These are phyloP conservation scores for Porphyrellus cyaneotinctus DNA, from an alignment of 768 basidiomycete species.

Conservation along the genomic window DNA sequence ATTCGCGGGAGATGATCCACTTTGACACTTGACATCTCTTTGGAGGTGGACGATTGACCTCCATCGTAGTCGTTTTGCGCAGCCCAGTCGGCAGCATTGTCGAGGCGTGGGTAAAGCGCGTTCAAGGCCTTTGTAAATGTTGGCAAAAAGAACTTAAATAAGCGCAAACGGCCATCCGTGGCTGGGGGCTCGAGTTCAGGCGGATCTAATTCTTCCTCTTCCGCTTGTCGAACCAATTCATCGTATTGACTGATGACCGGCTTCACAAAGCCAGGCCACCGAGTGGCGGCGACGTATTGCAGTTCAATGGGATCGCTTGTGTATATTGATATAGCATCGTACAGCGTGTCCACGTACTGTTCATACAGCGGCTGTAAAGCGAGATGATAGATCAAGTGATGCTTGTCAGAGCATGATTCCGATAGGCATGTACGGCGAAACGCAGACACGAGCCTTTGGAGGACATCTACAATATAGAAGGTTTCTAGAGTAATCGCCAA, in stretches of 20 bases:
- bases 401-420: constrained; percentile 1
- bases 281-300: constrained; percentile 69
- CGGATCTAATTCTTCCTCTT: constrained; percentile 22
- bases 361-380: constrained; percentile 54
- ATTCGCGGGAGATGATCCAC: constrained; percentile 52
- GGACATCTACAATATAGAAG: constrained; percentile 26
- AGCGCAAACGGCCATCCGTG: constrained; percentile 63
- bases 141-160: constrained; percentile 58
- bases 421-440: constrained; percentile 27
- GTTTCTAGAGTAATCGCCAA: no score
- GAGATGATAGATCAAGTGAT: constrained; percentile 45
- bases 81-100: constrained; percentile 64
- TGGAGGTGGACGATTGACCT: no score
- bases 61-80: constrained; percentile 46
- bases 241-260: constrained; percentile 56
- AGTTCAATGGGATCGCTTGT: constrained; percentile 66
- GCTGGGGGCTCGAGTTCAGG: constrained; percentile 37
- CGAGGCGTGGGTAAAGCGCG: constrained; percentile 61
- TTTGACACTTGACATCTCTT: constrained; percentile 7
- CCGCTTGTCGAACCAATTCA: constrained; percentile 16
- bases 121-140: constrained; percentile 62
- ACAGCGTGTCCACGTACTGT: constrained; percentile 58
- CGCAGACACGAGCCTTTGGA: constrained; percentile 37
- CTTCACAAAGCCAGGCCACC: constrained; percentile 77
- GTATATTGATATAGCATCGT: constrained; percentile 59